These are phyloP conservation scores for Euclidium syriacum DNA, from an alignment of 345 rosid genomes.

Conservation along the genomic window DNA sequence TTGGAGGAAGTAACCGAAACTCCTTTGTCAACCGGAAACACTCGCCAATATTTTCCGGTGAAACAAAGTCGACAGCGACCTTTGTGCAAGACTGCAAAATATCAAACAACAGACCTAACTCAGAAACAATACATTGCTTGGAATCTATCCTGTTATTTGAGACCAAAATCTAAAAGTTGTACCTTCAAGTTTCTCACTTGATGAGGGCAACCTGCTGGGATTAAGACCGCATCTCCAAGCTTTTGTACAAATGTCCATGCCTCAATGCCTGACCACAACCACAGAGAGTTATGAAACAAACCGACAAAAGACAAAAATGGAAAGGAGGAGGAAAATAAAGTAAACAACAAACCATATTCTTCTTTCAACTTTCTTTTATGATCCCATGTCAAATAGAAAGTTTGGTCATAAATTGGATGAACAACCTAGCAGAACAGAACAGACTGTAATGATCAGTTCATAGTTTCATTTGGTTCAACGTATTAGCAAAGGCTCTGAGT, in stretches of 20 bases:
- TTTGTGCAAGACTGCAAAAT: constrained; percentile 56
- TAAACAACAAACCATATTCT: constrained; percentile 61
- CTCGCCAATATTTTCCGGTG: constrained; percentile 54
- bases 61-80: constrained; percentile 62
- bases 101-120: too few relatives aligned
- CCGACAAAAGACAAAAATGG: background rate
- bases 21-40: constrained; percentile 54
- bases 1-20: constrained; percentile 51
- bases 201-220: constrained; percentile 36
- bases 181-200: constrained; percentile 37
- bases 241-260: constrained; percentile 35
- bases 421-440: constrained; percentile 54
- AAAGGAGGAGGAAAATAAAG: background rate
- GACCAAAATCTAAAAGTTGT: background rate
- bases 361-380: constrained; percentile 69
- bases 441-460: too few relatives aligned
- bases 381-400: constrained; percentile 48
- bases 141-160: too few relatives aligned
- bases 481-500: background rate
- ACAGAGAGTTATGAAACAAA: background rate
- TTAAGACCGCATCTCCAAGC: constrained; percentile 34
- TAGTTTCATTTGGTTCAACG: too few relatives aligned
- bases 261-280: constrained; percentile 36
- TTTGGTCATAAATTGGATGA: constrained; percentile 73
- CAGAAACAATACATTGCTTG: too few relatives aligned